A percentile compares a stretch with the other conserved stretches of the same genome.
phyloP scores from a whole-genome alignment of 805 yeast species.

The Teunomyces cretensis region DNA sequence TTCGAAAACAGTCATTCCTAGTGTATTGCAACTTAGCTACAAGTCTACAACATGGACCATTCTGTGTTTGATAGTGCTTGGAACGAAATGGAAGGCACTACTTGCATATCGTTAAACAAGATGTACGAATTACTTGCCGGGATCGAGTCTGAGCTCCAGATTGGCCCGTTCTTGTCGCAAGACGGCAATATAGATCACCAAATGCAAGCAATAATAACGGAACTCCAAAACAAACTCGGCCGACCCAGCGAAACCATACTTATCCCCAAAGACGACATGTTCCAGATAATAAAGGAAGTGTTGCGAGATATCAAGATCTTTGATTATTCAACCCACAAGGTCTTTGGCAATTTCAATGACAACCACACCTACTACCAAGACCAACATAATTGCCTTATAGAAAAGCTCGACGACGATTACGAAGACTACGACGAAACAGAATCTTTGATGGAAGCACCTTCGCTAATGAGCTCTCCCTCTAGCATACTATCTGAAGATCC shows the following conservation, averaged over 20 bases:
- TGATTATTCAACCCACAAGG: slow-evolving; percentile 12
- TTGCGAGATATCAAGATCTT: slow-evolving; percentile 19
- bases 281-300: slow-evolving; percentile 11
- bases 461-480: not conserved
- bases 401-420: slow-evolving; percentile 10
- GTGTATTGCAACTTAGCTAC: no score
- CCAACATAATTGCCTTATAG: slow-evolving; percentile 8
- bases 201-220: slow-evolving; percentile 5
- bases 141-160: not conserved
- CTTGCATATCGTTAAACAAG: not conserved
- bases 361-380: slow-evolving; percentile 10
- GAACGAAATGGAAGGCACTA: not conserved
- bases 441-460: slow-evolving; percentile 18
- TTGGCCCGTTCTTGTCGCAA: slow-evolving; percentile 5
- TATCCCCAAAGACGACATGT: slow-evolving; percentile 12
- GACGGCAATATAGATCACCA: slow-evolving; percentile 7
- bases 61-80: slow-evolving; percentile 1
- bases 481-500: not conserved
- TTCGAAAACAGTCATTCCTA: slow-evolving; percentile 4
- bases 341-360: slow-evolving; percentile 16
- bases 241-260: slow-evolving; percentile 6
- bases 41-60: slow-evolving; percentile 4
- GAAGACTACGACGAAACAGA: slow-evolving; percentile 19
- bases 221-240: slow-evolving; percentile 9
- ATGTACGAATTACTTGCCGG: not conserved